phyloP scores from a whole-genome alignment of 805 yeast species.

The Schwanniomyces polymorphus region DNA sequence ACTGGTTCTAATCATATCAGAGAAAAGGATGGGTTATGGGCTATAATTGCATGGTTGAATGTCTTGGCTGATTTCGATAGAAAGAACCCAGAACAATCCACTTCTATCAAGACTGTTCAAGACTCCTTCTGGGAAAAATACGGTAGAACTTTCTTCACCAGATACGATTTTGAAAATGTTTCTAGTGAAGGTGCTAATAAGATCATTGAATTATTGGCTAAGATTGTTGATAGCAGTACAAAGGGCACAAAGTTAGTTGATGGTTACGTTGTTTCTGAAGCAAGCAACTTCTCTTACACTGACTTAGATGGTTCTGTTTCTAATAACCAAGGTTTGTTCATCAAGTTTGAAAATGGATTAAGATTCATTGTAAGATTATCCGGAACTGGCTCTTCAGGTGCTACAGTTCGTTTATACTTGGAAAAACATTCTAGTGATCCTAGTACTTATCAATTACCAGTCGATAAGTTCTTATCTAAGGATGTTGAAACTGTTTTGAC shows the following conservation, averaged over 20 bases:
- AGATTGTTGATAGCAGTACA: constrained; percentile 26
- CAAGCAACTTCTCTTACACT: constrained; percentile 88
- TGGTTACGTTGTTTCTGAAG: constrained; percentile 61
- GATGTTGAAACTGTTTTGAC: constrained; percentile 64
- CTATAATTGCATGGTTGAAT: constrained; percentile 95
- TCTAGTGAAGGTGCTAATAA: constrained; percentile 70
- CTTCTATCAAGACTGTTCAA: constrained; percentile 80
- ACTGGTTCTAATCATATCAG: constrained; percentile 97
- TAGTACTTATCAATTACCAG: constrained; percentile 47
- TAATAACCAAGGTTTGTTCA: constrained; percentile 81
- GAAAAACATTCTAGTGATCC: constrained; percentile 75
- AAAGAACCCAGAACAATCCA: constrained; percentile 52
- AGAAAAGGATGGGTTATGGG: constrained; percentile 98
- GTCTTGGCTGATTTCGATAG: constrained; percentile 82
- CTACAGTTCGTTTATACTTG: constrained; percentile 89
- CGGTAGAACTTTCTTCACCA: constrained; percentile 95
- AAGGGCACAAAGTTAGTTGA: constrained; percentile 51
- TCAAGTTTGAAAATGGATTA: constrained; percentile 77
- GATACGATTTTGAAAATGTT: constrained; percentile 91
- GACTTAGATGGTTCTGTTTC: constrained; percentile 94
- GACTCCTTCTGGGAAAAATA: constrained; percentile 83
- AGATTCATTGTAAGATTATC: constrained; percentile 88
- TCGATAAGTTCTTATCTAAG: constrained; percentile 65
- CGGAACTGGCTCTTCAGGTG: constrained; percentile 98
- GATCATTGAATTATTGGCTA: constrained; percentile 51